phyloP scores from a whole-genome alignment of 176 grass and related monocot species.

The maize (Zea mays) region Zm-B73-REFERENCE-NAM-5.0 NC_050102.1:5656001-5656500 shows the following conservation, averaged over 20 bases:
- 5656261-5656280: slow-evolving; percentile 65
- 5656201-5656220: slow-evolving; percentile 71
- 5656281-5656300: slow-evolving; percentile 78
- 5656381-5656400: slow-evolving; percentile 80
- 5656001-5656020: slow-evolving; percentile 88
- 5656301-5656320: slow-evolving; percentile 88
- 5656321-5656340: slow-evolving; percentile 66
- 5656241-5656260: slow-evolving; percentile 71
- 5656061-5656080: slow-evolving; percentile 69
- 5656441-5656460: slow-evolving; percentile 80
- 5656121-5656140: slow-evolving; percentile 76
- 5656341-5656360: slow-evolving; percentile 77
- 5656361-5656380: slow-evolving; percentile 78
- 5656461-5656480: slow-evolving; percentile 65
- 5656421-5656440: slow-evolving; percentile 88
- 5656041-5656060: slow-evolving; percentile 72
- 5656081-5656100: slow-evolving; percentile 94
- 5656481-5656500: slow-evolving; percentile 67
- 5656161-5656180: slow-evolving; percentile 83
- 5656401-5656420: slow-evolving; percentile 66
- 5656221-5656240: slow-evolving; percentile 90
- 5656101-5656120: slow-evolving; percentile 66
- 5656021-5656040: slow-evolving; percentile 78
- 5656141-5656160: slow-evolving; percentile 78
- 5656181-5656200: slow-evolving; percentile 65